A percentile compares a stretch with the other conserved stretches of the same genome.
Conservation (phyloP, 768 basidiomycete genomes). For the Tephrocybe sp. region DNA sequence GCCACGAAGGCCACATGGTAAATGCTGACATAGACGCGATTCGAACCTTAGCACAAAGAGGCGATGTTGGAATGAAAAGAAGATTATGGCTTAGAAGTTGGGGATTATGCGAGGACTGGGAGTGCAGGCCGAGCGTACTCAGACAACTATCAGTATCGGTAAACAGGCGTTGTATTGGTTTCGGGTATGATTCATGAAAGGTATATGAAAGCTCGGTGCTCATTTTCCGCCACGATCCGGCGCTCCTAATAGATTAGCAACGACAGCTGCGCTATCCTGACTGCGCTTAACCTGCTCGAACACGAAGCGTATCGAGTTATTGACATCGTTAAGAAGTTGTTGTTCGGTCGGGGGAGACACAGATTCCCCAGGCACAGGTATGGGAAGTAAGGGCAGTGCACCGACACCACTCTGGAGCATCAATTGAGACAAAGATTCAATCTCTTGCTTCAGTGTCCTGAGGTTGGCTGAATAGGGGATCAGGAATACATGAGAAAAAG, state of each 20-base stretch:
- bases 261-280: slow-evolving; percentile 56
- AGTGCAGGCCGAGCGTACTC: no score
- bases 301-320: slow-evolving; percentile 37
- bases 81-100: no score
- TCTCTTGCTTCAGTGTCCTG: slow-evolving; percentile 45
- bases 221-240: slow-evolving; percentile 16
- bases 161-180: no score
- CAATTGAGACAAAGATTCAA: slow-evolving; percentile 43
- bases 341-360: slow-evolving; percentile 40
- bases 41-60: no score
- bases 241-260: slow-evolving; percentile 25
- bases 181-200: background rate
- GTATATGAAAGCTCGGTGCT: slow-evolving; percentile 4
- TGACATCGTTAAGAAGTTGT: slow-evolving; percentile 40
- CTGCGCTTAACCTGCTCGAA: slow-evolving; percentile 51
- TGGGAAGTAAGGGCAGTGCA: slow-evolving; percentile 50
- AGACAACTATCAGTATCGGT: no score
- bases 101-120: no score
- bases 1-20: no score
- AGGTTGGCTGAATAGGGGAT: slow-evolving; percentile 38
- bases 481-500: background rate
- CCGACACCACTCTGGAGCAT: slow-evolving; percentile 64
- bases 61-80: no score
- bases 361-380: slow-evolving; percentile 11
- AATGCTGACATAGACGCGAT: no score